A percentile compares a stretch with the other conserved stretches of the same genome.
phyloP scores from a whole-genome alignment of 139 green algal species.

The Ettlia oleoabundans region DNA sequence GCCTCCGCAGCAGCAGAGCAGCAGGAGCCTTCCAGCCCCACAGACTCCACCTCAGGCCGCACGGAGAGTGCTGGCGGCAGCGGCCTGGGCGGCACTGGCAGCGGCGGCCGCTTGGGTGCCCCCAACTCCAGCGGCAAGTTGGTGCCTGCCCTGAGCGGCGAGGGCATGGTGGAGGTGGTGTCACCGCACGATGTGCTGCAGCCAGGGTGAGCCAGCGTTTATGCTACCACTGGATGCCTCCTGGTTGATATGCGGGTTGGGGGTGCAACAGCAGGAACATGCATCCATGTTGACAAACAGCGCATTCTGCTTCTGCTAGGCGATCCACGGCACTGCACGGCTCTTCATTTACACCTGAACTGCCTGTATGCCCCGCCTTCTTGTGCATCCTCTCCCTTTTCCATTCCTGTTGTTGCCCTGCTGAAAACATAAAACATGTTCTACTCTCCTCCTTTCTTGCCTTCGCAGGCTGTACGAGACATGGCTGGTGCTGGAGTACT shows the following conservation, averaged over 20 bases:
- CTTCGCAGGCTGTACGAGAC: constrained; percentile 29
- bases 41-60: too few relatives aligned
- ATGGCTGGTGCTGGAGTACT: constrained; percentile 40
- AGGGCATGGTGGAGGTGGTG: constrained; percentile 1
- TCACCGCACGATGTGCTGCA: background rate
- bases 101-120: background rate
- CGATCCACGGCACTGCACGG: too few relatives aligned
- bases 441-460: background rate
- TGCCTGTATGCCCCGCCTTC: too few relatives aligned
- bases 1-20: background rate
- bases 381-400: background rate
- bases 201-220: constrained; percentile 5
- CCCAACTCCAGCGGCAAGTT: background rate
- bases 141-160: background rate
- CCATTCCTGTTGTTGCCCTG: too few relatives aligned
- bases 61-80: background rate
- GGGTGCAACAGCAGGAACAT: too few relatives aligned
- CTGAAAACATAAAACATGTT: too few relatives aligned
- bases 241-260: too few relatives aligned
- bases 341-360: too few relatives aligned
- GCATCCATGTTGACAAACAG: background rate
- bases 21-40: background rate
- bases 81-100: background rate
- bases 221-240: too few relatives aligned
- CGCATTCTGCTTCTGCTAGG: background rate